Base-by-base conservation (phyloP, 371 early-diverging fungal genomes). In the Batkoa obscura region DNA sequence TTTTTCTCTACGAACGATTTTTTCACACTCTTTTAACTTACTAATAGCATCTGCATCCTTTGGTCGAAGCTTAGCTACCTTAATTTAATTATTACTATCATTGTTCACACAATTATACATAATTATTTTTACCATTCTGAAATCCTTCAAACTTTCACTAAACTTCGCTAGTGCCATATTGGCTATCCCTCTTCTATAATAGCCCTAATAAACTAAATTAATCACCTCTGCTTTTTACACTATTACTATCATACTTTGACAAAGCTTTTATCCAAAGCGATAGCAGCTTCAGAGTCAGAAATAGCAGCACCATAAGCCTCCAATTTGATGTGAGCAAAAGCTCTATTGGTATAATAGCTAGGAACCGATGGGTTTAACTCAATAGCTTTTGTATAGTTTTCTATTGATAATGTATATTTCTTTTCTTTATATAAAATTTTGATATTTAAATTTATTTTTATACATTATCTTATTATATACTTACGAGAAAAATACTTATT, bases 291-390 rank as follows among this genome's bases (percentile, higher is more conserved):
- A 31, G 94, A 88, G 70, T 94, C 95, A 9, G 72, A 63, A 61
- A 89, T 83, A 42, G 93, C 93, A 54, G 83, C 83, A 4, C 90
- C 94, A 68, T 89, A 94, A 50, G 81, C 78, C 68, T 96, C 96
- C 12, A 81, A 66, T 51, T 81, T 78, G 17, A 90, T 74, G 66
- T 92, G 80, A 43, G 90, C 89, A 59, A 93, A 83, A 2, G 94
- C 89, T 33, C 98, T 78, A 66, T 97, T 97, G 34, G 90, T 76
- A 60, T 86, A 94, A 67, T 83, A 91, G 17, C 84, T 82, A 3
- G 91, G 80, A 0, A 85, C 84, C 15, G 74, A 73, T 13, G 90
- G 84, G 64, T 94, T 82, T 30, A 80, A 61, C 42, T 81, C 72
- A 51, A 93, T 88, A 8, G 90, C 90, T 58, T 78, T 75, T 6